These are phyloP conservation scores for Inonotus hispidus DNA, from an alignment of 1,284 basidiomycete species.

Conservation along the genomic window DNA sequence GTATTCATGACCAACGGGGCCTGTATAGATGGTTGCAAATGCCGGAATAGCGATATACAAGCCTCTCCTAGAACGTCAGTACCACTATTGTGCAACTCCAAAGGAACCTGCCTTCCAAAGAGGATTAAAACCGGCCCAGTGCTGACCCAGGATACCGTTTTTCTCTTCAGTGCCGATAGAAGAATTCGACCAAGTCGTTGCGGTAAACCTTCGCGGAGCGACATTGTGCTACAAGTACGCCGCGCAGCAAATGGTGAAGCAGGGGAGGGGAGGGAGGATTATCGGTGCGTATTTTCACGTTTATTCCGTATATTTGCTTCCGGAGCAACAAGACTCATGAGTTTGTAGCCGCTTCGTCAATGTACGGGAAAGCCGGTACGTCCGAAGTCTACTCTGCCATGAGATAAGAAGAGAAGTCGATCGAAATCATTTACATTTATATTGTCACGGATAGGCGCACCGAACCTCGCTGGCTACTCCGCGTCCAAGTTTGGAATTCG, in stretches of 20 bases:
- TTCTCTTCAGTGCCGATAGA: slow-evolving; percentile 9
- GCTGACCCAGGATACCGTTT: neutral
- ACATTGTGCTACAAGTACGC: slow-evolving; percentile 21
- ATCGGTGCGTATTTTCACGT: slow-evolving; percentile 6
- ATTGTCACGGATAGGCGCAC: slow-evolving; percentile 3
- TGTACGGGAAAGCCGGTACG: slow-evolving; percentile 12
- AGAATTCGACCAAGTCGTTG: slow-evolving; percentile 14
- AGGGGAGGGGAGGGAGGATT: slow-evolving; percentile 16
- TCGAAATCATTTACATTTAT: neutral
- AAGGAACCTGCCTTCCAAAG: no score
- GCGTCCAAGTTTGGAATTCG: slow-evolving; percentile 13
- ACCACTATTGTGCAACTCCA: neutral
- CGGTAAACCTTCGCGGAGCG: slow-evolving; percentile 20
- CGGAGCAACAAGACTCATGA: neutral
- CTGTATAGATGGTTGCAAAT: slow-evolving; percentile 20
- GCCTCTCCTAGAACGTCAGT: slow-evolving; percentile 7
- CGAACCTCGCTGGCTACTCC: slow-evolving; percentile 9
- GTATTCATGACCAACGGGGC: no score
- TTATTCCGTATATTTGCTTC: neutral
- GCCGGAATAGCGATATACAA: slow-evolving; percentile 17
- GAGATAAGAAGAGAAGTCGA: no score
- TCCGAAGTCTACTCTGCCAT: neutral
- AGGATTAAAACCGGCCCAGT: no score
- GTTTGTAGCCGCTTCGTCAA: slow-evolving; percentile 7
- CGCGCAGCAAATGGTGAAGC: slow-evolving; percentile 21